A percentile compares a stretch with the other conserved stretches of the same genome.
Conservation (phyloP, 179 eudicot species). For the Amaranthus tricolor region DNA sequence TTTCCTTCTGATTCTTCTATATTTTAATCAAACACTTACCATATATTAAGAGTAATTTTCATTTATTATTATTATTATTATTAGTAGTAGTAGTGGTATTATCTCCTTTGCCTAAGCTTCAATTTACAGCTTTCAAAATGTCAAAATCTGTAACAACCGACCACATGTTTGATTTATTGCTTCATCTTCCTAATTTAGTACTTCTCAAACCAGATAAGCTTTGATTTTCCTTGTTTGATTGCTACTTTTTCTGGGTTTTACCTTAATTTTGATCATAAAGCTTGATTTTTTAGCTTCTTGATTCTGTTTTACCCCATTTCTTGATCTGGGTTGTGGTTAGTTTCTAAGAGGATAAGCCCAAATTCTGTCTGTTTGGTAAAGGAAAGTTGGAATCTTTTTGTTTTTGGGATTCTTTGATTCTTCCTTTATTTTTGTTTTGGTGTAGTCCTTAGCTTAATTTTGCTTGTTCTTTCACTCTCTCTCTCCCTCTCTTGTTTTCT, state of each 20-base stretch:
- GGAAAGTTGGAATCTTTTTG: constrained; percentile 42
- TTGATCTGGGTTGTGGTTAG: constrained; percentile 44
- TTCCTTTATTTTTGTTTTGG: constrained; percentile 17
- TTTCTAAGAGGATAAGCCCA: constrained; percentile 30
- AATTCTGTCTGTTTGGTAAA: constrained; percentile 32
- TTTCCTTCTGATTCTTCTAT: constrained; percentile 24
- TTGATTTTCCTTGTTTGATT: constrained; percentile 16
- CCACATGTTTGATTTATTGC: constrained; percentile 34
- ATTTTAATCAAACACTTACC: neutral
- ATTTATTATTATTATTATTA: constrained; percentile 18
- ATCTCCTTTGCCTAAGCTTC: neutral
- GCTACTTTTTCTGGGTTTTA: neutral
- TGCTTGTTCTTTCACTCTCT: constrained; percentile 6
- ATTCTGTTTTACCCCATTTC: constrained; percentile 27
- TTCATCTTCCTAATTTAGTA: constrained; percentile 18
- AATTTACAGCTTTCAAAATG: constrained; percentile 23
- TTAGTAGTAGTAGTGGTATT: no score
- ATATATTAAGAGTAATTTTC: neutral
- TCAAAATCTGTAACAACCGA: constrained; percentile 33
- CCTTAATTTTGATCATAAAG: constrained; percentile 12
- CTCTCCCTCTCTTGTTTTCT: constrained; percentile 2
- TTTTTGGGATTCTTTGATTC: constrained; percentile 37
- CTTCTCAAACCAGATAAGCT: constrained; percentile 10
- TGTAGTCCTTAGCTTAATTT: neutral
- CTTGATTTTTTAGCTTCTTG: constrained; percentile 20